Base-by-base conservation (phyloP, 345 rosid genomes). In the Carallia brachiata region DNA sequence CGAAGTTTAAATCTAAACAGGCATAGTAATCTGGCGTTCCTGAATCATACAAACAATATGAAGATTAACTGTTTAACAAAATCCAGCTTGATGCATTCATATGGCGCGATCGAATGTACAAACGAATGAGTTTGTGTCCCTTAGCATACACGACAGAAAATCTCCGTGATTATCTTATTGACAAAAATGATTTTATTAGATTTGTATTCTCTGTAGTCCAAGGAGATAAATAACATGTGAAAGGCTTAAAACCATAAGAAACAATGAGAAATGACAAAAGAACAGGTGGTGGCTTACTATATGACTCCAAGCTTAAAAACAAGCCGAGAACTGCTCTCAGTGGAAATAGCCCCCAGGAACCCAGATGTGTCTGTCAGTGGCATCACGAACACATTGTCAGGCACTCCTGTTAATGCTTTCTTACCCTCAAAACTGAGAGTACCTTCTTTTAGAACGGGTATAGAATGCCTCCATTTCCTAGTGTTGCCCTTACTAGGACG, bases 271-370 rank as follows among this genome's bases (percentile, higher is more conserved):
- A 12, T 16, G 48, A 13, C 27, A 36, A 66, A 36, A 6, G 18
- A 60, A 52, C 32, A 27, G 12, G 2, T 23, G 50, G 40, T 60
- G 50, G 40, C 61, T 68, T 74, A 87, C 86, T 66, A 69, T 50
- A 87, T 75, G 47, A 73, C 61, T 72, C 88, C 91, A 31, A 84
- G 88, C 75, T 74, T 87, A 72, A 84, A 87, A 15, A 84, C 88
- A 70, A 83, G 90, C 28, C 82, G 70, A 23, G 79, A 79, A 9
- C 63, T 67, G 72, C 50, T 61, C 53, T 70, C 69, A 4, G 57
- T 18, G 23, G 90, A 76, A 76, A 81, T 71, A 18, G 82, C 90
- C 7, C 88, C 90, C 2, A 87, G 47, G 71, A 75, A 84, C 13
- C 78, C 84, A 1, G 87, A 79, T 4, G 84, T 71, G 37, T 73